A percentile compares a stretch with the other conserved stretches of the same genome.
Evolutionary conservation across 2,329 filamentous ascomycete species (phyloP).

Genomic region (Sarocladium kiliense): DNA sequence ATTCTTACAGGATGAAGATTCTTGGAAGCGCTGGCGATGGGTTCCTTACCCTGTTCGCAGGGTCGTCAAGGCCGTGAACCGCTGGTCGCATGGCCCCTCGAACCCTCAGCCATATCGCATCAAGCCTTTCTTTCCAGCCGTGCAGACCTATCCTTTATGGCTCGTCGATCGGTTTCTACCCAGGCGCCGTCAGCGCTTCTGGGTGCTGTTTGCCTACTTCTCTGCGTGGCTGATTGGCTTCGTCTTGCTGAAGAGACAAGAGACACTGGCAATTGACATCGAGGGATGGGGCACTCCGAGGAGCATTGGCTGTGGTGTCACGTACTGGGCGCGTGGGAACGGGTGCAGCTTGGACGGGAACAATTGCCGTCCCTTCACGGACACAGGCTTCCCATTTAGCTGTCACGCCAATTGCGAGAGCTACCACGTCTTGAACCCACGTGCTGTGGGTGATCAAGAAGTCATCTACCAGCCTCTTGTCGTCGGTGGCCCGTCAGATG

Average conservation of each 20-base stretch:
- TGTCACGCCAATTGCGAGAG: constrained; percentile 69
- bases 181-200: constrained; percentile 51
- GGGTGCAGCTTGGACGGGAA: constrained; percentile 70
- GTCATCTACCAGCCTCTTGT: constrained; percentile 61
- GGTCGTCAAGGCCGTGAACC: constrained; percentile 32
- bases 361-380: constrained; percentile 69
- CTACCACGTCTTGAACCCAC: constrained; percentile 62
- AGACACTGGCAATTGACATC: constrained; percentile 55
- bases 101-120: constrained; percentile 45
- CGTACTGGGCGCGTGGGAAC: constrained; percentile 69
- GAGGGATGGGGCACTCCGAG: constrained; percentile 62
- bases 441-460: constrained; percentile 68
- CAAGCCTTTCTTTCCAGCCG: constrained; percentile 54
- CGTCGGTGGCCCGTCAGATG: constrained; percentile 56
- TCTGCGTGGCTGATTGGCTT: constrained; percentile 66
- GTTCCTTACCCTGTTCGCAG: constrained; percentile 52
- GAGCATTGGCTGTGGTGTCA: constrained; percentile 60
- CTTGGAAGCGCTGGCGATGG: constrained; percentile 49
- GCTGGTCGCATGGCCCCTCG: constrained; percentile 53
- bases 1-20: constrained; percentile 51
- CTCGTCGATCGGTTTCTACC: constrained; percentile 60
- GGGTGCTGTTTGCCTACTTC: constrained; percentile 55
- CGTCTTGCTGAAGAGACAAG: constrained; percentile 60
- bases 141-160: constrained; percentile 63
- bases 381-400: constrained; percentile 64